phyloP scores from a whole-genome alignment of 768 basidiomycete genomes.

The Artomyces pyxidatus region DNA sequence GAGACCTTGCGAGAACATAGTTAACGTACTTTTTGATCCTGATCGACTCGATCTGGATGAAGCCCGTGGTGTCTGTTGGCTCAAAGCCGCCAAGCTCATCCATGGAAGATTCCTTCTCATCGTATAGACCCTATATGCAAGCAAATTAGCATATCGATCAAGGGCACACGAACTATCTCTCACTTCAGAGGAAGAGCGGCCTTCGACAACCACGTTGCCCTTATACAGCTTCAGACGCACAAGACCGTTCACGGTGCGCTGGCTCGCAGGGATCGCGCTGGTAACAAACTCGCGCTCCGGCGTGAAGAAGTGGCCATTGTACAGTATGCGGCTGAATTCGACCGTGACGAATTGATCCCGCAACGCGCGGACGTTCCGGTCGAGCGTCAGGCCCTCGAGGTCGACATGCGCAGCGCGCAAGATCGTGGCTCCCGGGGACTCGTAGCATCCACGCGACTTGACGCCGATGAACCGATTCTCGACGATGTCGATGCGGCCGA shows the following conservation, averaged over 20 bases:
- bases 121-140: constrained; percentile 74
- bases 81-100: constrained; percentile 98
- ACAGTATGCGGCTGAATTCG: constrained; percentile 83
- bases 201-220: constrained; percentile 92
- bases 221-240: constrained; percentile 91
- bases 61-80: constrained; percentile 90
- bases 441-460: constrained; percentile 99
- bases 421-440: constrained; percentile 94
- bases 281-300: constrained; percentile 95
- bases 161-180: constrained; percentile 21
- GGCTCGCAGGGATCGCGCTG: constrained; percentile 84
- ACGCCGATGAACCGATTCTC: constrained; percentile 99
- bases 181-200: constrained; percentile 84
- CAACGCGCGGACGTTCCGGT: constrained; percentile 91
- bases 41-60: constrained; percentile 97
- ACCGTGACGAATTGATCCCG: constrained; percentile 94
- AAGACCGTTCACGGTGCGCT: constrained; percentile 91
- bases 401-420: constrained; percentile 93
- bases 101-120: constrained; percentile 94
- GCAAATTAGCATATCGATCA: background rate
- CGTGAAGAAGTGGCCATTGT: constrained; percentile 99
- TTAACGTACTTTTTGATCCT: constrained; percentile 86
- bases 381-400: constrained; percentile 94
- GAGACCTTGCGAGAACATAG: constrained; percentile 6
- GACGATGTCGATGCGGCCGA: constrained; percentile 97